Conservation (phyloP, 306 rosid species). For the Malus orientalis region DNA sequence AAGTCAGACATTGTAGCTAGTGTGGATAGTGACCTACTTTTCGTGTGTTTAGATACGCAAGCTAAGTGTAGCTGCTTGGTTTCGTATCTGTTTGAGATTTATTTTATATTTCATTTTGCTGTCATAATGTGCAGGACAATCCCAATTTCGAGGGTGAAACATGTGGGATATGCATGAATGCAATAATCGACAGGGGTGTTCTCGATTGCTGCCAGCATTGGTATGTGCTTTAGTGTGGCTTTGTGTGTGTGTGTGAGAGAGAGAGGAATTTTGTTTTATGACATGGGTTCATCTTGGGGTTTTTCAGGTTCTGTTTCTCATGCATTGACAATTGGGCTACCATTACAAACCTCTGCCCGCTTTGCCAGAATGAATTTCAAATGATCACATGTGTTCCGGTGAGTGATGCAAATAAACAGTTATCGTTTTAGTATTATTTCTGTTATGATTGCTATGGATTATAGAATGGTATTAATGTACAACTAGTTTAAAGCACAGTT, state of each 20-base stretch:
- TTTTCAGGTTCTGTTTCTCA: constrained; percentile 82
- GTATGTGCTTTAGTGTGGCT: constrained; percentile 27
- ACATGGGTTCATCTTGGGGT: constrained; percentile 9
- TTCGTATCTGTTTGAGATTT: not conserved
- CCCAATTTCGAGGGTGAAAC: constrained; percentile 50
- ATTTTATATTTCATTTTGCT: not conserved
- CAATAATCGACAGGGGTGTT: constrained; percentile 81
- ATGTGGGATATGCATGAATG: constrained; percentile 96
- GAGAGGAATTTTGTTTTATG: not conserved
- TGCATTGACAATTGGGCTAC: constrained; percentile 99
- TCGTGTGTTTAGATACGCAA: not conserved
- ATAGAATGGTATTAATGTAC: not conserved
- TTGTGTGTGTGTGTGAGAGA: not conserved
- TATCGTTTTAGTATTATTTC: constrained; percentile 1
- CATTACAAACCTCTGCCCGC: constrained; percentile 95
- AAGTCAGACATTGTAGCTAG: not conserved
- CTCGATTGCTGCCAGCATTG: constrained; percentile 97
- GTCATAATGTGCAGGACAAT: constrained; percentile 41
- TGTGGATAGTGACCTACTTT: not conserved
- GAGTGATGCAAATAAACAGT: constrained; percentile 48
- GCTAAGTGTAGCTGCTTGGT: constrained; percentile 6
- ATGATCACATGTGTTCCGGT: constrained; percentile 96
- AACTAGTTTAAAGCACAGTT: constrained; percentile 8
- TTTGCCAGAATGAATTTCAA: constrained; percentile 98
- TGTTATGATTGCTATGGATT: constrained; percentile 20